Evolutionary conservation across 352 stramenopile species (phyloP).

Genomic region (Pythium scleroteichum): DNA sequence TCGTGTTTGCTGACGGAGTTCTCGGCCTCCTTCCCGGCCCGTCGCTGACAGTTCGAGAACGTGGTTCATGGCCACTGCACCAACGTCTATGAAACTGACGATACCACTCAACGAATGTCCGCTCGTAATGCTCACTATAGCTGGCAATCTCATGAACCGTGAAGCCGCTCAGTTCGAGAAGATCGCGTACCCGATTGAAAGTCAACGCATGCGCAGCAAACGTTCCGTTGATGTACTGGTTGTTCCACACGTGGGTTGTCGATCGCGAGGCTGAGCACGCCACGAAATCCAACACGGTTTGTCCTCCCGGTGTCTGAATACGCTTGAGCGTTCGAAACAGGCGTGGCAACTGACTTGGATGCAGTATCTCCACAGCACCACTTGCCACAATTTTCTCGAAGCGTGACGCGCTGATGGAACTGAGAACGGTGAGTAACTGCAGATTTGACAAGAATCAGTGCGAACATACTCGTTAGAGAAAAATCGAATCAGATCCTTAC

Average conservation of each 20-base stretch:
- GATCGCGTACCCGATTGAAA: slow-evolving; percentile 44
- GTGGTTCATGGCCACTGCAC: slow-evolving; percentile 10
- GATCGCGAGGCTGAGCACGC: slow-evolving; percentile 62
- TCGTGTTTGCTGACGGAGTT: neutral
- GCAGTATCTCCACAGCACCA: slow-evolving; percentile 55
- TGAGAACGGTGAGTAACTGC: slow-evolving; percentile 57
- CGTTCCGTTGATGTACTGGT: slow-evolving; percentile 80
- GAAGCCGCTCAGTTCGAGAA: slow-evolving; percentile 57
- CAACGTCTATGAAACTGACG: slow-evolving; percentile 71
- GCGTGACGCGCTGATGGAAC: slow-evolving; percentile 50
- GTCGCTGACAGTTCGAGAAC: slow-evolving; percentile 14
- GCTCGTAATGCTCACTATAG: slow-evolving; percentile 82
- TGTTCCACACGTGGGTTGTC: slow-evolving; percentile 76
- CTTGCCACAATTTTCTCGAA: slow-evolving; percentile 72
- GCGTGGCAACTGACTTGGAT: slow-evolving; percentile 40
- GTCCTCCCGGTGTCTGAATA: slow-evolving; percentile 52
- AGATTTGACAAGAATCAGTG: neutral
- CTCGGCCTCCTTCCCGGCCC: slow-evolving; percentile 11
- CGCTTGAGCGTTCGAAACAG: slow-evolving; percentile 69
- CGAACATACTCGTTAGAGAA: neutral
- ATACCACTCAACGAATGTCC: slow-evolving; percentile 85
- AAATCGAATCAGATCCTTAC: slow-evolving; percentile 18
- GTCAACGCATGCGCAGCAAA: slow-evolving; percentile 65
- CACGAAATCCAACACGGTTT: slow-evolving; percentile 70
- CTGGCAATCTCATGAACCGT: slow-evolving; percentile 59